Conservation (phyloP, 2,329 filamentous ascomycete species). For the Nigrospora oryzae region DNA sequence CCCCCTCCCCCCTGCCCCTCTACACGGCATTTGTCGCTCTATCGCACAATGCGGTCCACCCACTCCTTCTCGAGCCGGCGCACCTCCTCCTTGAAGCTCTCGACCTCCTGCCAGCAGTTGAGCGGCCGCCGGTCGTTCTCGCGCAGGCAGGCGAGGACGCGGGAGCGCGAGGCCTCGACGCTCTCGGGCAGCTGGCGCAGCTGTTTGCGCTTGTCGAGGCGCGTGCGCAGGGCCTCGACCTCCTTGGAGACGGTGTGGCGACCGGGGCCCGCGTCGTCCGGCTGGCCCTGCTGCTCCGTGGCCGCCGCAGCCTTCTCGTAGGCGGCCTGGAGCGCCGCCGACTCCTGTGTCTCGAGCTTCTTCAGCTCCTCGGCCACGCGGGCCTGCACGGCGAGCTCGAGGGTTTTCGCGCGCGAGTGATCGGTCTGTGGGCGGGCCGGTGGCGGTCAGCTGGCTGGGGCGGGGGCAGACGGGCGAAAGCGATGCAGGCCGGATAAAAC, state of each 20-base stretch:
- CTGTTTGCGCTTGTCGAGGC: constrained; percentile 55
- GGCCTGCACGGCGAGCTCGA: constrained; percentile 81
- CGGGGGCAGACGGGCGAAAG: too few species aligned
- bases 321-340: constrained; percentile 59
- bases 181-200: constrained; percentile 60
- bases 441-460: too few species aligned
- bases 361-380: constrained; percentile 82
- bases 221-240: constrained; percentile 47
- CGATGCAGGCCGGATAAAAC: too few species aligned
- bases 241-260: constrained; percentile 49
- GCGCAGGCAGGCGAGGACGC: constrained; percentile 72
- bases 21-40: background rate
- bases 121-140: constrained; percentile 80
- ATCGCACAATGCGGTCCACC: constrained; percentile 68
- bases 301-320: constrained; percentile 43
- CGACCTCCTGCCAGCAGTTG: constrained; percentile 92
- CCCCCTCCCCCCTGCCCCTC: background rate
- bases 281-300: constrained; percentile 15
- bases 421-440: constrained; percentile 57
- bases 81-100: constrained; percentile 84
- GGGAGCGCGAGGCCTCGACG: constrained; percentile 66
- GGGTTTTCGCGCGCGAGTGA: constrained; percentile 70
- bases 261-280: constrained; percentile 18
- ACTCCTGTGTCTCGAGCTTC: constrained; percentile 64
- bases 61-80: constrained; percentile 77